A percentile compares a stretch with the other conserved stretches of the same genome.
phyloP scores from a whole-genome alignment of 1,284 basidiomycete species.

The Ceratobasidium sp. region DNA sequence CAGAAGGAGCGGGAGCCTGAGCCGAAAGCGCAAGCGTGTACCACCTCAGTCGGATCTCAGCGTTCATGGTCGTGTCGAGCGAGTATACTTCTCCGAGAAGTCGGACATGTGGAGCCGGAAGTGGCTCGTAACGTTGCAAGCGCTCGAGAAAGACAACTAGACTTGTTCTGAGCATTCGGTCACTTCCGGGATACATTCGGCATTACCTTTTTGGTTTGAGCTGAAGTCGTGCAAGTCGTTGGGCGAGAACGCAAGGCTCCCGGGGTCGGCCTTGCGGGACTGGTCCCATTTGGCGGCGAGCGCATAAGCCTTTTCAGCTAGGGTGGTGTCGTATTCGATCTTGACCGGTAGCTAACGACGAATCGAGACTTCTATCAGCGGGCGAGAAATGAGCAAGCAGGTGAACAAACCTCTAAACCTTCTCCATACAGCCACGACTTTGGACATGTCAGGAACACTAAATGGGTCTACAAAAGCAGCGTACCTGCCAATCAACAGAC shows the following conservation, averaged over 20 bases:
- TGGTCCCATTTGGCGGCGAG: slow-evolving; percentile 82
- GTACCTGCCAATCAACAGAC: slow-evolving; percentile 79
- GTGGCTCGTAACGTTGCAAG: slow-evolving; percentile 29
- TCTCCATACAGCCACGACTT: slow-evolving; percentile 88
- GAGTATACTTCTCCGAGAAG: slow-evolving; percentile 35
- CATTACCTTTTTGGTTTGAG: slow-evolving; percentile 62
- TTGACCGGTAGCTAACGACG: slow-evolving; percentile 66
- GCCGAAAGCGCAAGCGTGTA: slow-evolving; percentile 68
- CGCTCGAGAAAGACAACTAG: slow-evolving; percentile 41
- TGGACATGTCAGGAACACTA: slow-evolving; percentile 35
- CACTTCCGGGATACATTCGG: slow-evolving; percentile 4
- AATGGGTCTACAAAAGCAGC: slow-evolving; percentile 43
- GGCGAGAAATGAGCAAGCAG: not conserved
- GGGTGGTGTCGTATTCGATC: slow-evolving; percentile 81
- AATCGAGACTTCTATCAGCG: not conserved
- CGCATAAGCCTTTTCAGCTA: slow-evolving; percentile 72
- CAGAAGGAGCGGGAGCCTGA: slow-evolving; percentile 55
- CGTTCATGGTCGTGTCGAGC: slow-evolving; percentile 39
- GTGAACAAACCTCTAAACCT: slow-evolving; percentile 57
- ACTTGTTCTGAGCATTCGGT: slow-evolving; percentile 1
- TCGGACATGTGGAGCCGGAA: slow-evolving; percentile 39
- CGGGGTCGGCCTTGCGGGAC: slow-evolving; percentile 60
- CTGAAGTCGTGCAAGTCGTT: slow-evolving; percentile 65
- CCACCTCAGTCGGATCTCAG: slow-evolving; percentile 47
- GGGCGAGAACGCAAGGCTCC: slow-evolving; percentile 58